phyloP scores from a whole-genome alignment of 352 stramenopile genomes.

The Phytophthora europaea region DNA sequence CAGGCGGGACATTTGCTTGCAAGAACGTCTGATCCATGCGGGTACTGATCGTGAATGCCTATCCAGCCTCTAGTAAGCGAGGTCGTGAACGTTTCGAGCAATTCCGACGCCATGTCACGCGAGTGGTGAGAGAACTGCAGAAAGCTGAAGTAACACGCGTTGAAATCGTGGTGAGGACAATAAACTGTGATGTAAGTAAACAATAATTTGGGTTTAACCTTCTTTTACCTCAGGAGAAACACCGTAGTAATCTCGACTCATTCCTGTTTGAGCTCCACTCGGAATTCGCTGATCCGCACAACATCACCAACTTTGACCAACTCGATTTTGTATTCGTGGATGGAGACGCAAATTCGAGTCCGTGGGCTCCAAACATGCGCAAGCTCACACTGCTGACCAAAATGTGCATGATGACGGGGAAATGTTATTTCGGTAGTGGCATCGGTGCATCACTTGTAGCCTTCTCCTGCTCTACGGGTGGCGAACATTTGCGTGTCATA shows the following conservation, averaged over 20 bases:
- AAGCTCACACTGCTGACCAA: slow-evolving; percentile 77
- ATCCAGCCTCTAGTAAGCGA: slow-evolving; percentile 49
- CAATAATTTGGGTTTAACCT: not conserved
- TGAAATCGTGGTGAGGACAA: slow-evolving; percentile 59
- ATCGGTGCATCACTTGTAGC: slow-evolving; percentile 69
- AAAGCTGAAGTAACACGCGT: slow-evolving; percentile 70
- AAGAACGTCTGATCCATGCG: slow-evolving; percentile 51
- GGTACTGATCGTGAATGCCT: slow-evolving; percentile 81
- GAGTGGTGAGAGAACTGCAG: slow-evolving; percentile 65
- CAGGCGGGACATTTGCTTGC: not conserved
- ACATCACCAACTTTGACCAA: slow-evolving; percentile 83
- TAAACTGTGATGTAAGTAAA: not conserved
- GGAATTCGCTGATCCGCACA: slow-evolving; percentile 64
- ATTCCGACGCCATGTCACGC: slow-evolving; percentile 63
- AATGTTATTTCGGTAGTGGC: slow-evolving; percentile 78
- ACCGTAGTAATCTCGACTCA: slow-evolving; percentile 69
- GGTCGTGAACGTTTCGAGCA: slow-evolving; percentile 55
- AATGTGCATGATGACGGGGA: slow-evolving; percentile 92
- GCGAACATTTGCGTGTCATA: slow-evolving; percentile 64
- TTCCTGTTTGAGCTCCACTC: slow-evolving; percentile 86
- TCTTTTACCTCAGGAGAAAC: slow-evolving; percentile 53
- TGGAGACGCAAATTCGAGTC: slow-evolving; percentile 68
- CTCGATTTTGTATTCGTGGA: slow-evolving; percentile 87
- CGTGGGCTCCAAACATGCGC: slow-evolving; percentile 69
- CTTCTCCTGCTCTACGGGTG: slow-evolving; percentile 79